phyloP scores from a whole-genome alignment of 2,329 filamentous ascomycete species.

The Aspergillus ibericus region DNA sequence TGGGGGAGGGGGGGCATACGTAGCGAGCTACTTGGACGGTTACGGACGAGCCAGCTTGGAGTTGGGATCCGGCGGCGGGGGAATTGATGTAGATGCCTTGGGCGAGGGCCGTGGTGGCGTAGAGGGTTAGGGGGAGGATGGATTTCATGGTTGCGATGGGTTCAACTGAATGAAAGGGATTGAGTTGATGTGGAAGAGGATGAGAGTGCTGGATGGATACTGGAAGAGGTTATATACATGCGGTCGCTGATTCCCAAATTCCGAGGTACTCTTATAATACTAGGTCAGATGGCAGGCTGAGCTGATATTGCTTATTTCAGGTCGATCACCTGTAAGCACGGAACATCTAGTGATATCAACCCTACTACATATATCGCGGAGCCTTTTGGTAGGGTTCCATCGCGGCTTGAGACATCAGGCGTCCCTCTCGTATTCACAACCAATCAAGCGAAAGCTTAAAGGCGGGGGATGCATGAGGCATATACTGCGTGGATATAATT shows the following conservation, averaged over 20 bases:
- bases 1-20: neutral
- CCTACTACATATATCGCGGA: neutral
- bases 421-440: neutral
- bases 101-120: neutral
- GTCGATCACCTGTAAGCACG: neutral
- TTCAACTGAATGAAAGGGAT: too few relatives aligned
- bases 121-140: neutral
- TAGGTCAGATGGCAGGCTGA: too few relatives aligned
- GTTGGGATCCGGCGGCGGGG: neutral
- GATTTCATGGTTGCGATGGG: neutral
- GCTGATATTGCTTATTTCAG: neutral
- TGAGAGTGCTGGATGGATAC: neutral
- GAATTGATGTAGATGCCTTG: constrained; percentile 3
- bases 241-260: too few relatives aligned
- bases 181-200: neutral
- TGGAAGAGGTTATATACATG: neutral
- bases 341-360: neutral
- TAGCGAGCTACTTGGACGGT: neutral
- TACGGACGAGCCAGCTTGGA: neutral
- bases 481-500: too few relatives aligned
- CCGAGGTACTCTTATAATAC: too few relatives aligned
- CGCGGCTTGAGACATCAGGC: constrained; percentile 2
- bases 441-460: neutral
- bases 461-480: too few relatives aligned
- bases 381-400: neutral